phyloP scores from a whole-genome alignment of 208 protist genomes.

The Crithidia mellificae region DNA sequence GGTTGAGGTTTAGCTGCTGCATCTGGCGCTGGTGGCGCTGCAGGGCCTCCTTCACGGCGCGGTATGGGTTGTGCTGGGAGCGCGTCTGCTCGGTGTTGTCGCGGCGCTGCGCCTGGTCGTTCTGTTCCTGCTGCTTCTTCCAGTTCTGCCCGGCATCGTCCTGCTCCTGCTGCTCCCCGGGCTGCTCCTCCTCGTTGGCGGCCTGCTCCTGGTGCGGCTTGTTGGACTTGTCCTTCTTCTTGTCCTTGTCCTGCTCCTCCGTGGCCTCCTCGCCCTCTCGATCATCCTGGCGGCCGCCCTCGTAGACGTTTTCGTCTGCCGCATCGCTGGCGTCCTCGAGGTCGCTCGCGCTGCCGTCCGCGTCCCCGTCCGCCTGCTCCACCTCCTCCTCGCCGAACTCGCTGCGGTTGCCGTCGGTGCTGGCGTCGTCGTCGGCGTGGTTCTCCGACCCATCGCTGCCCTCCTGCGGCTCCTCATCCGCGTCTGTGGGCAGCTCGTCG shows the following conservation, averaged over 20 bases:
- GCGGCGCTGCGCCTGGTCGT: slow-evolving; percentile 61
- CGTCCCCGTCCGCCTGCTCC: slow-evolving; percentile 36
- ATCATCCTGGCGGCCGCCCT: slow-evolving; percentile 86
- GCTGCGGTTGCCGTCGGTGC: slow-evolving; percentile 37
- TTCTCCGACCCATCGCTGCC: slow-evolving; percentile 42
- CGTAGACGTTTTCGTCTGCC: slow-evolving; percentile 78
- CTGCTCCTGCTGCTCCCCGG: slow-evolving; percentile 74
- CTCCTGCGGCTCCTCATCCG: slow-evolving; percentile 41
- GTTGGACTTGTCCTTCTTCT: slow-evolving; percentile 51
- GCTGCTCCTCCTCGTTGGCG: slow-evolving; percentile 74
- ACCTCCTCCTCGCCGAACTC: slow-evolving; percentile 43
- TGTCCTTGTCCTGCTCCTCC: slow-evolving; percentile 62
- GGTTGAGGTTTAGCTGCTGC: slow-evolving; percentile 83
- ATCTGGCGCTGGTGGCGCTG: slow-evolving; percentile 75
- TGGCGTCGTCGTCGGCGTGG: slow-evolving; percentile 44
- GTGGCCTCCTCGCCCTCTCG: slow-evolving; percentile 73
- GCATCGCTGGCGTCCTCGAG: slow-evolving; percentile 50
- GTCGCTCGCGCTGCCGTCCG: slow-evolving; percentile 36
- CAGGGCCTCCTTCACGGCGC: slow-evolving; percentile 86
- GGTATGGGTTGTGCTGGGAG: slow-evolving; percentile 81
- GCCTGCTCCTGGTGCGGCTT: slow-evolving; percentile 51
- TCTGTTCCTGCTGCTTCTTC: slow-evolving; percentile 80
- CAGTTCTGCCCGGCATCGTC: slow-evolving; percentile 84
- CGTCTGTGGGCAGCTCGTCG: slow-evolving; percentile 37
- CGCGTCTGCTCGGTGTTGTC: slow-evolving; percentile 78